A percentile compares a stretch with the other conserved stretches of the same genome.
These are phyloP conservation scores for Aspergillus nomiae DNA, from an alignment of 2,329 filamentous ascomycete genomes.

Conservation along the genomic window DNA sequence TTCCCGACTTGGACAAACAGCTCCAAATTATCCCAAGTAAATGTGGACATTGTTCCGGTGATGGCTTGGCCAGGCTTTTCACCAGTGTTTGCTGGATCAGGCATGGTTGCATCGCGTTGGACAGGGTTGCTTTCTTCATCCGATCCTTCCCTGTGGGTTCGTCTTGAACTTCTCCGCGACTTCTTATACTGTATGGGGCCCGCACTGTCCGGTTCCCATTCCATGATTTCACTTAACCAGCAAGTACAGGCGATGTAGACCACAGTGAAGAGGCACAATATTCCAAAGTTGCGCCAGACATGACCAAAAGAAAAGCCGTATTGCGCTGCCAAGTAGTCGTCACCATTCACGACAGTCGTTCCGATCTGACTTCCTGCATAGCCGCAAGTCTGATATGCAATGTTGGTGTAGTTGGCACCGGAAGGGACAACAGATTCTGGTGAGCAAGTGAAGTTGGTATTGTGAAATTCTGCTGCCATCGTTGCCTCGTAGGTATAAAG, in stretches of 20 bases:
- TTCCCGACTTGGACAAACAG: constrained; percentile 68
- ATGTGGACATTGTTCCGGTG: constrained; percentile 59
- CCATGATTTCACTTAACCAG: constrained; percentile 65
- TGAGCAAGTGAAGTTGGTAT: constrained; percentile 57
- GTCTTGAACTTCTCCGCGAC: constrained; percentile 42
- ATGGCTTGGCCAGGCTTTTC: constrained; percentile 36
- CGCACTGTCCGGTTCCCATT: constrained; percentile 60
- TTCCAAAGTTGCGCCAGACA: constrained; percentile 71
- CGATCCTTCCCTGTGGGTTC: constrained; percentile 9
- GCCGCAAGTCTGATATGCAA: constrained; percentile 59
- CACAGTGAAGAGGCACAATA: constrained; percentile 70
- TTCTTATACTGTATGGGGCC: constrained; percentile 69
- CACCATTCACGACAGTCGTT: constrained; percentile 52
- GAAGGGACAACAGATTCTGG: constrained; percentile 58
- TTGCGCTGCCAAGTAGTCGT: constrained; percentile 53
- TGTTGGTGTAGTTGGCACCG: constrained; percentile 53
- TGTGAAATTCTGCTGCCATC: constrained; percentile 63
- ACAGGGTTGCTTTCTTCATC: constrained; percentile 34
- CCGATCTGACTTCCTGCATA: constrained; percentile 57
- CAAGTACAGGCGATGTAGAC: constrained; percentile 70
- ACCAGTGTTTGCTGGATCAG: constrained; percentile 18
- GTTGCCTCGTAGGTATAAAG: constrained; percentile 65
- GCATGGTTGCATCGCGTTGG: constrained; percentile 19
- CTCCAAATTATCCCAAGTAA: constrained; percentile 67
- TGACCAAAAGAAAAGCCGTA: constrained; percentile 56